Evolutionary conservation across 768 basidiomycete species (phyloP), one percentile per base, ranked within the genome.

Genomic region (Amanita phalloides): DNA sequence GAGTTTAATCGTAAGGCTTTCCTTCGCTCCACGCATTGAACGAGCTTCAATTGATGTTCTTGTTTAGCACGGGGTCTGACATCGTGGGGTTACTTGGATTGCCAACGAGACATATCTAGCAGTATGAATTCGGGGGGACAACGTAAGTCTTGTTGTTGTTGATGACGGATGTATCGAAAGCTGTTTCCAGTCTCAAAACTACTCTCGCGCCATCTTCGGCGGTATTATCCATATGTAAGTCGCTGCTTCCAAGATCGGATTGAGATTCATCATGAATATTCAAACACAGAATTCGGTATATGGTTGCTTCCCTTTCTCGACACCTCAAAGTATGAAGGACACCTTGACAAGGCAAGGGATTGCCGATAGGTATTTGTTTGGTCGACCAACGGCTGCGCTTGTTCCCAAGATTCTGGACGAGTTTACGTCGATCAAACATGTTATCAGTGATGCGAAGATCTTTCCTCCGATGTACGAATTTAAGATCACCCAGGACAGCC

Each of bases 301-400:
- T 58, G 76, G 71, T 1, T 69, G 76, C 55, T 88, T 84, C 72
- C 84, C 86, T 9, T 81, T 86, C 72, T 68, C 81, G 65, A 76
- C 77, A 0, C 84, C 84, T 13, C 54, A 57, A 17, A 62, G 66
- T 48, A 68, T 71, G 69, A 61, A 67, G 51, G 56, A 66, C 6
- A 66, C 62, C 23, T 61, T 79, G 21, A 68, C 68, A 1, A 61
- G 62, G 25, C 75, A 71, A 48, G 69, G 66, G 1, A 55, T 72
- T 20, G 63, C 60, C 4, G 59, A 59, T 23, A 64, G 68, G 49
- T 78, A 77, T 55, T 64, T 60, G 7, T 76, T 74, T 57, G 63
- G 62, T n/a, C 67, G 67, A 3, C 77, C 76, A 4, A 52, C 57
- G 2, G 23, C 67, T 5, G 35, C 57, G 8, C 62, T 61, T 4